These are phyloP conservation scores for Chaetomiaceae sp. DNA, from an alignment of 2,329 filamentous ascomycete genomes.

Conservation along the genomic window DNA sequence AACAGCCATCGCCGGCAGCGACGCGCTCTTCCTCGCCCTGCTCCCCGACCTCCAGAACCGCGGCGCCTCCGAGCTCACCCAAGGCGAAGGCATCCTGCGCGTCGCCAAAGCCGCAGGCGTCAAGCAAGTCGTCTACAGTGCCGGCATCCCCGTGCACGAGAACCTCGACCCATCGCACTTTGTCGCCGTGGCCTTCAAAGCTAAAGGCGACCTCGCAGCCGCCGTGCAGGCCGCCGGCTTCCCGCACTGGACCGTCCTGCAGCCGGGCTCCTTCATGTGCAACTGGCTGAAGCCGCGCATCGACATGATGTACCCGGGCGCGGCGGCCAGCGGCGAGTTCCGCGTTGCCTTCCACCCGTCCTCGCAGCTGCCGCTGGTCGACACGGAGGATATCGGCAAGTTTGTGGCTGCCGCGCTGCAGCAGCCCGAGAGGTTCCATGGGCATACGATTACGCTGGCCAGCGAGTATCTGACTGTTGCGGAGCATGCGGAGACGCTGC, in stretches of 20 bases:
- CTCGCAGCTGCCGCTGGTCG: constrained; percentile 38
- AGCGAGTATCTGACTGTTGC: constrained; percentile 8
- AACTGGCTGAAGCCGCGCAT: constrained; percentile 42
- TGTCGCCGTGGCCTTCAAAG: not conserved
- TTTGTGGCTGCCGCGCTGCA: constrained; percentile 39
- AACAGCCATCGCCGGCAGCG: constrained; percentile 27
- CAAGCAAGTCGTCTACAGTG: constrained; percentile 34
- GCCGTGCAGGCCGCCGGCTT: constrained; percentile 33
- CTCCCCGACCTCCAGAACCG: constrained; percentile 29
- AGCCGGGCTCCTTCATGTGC: constrained; percentile 45
- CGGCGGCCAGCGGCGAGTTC: constrained; percentile 35
- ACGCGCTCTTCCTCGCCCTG: constrained; percentile 31
- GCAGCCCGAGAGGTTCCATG: constrained; percentile 13
- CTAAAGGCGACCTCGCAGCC: constrained; percentile 39
- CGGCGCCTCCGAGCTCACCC: constrained; percentile 24
- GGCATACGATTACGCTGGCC: constrained; percentile 6
- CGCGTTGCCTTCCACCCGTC: constrained; percentile 31
- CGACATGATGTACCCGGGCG: constrained; percentile 32
- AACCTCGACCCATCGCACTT: constrained; percentile 2
- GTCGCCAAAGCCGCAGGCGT: constrained; percentile 34
- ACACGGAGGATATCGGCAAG: constrained; percentile 41
- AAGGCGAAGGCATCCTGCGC: constrained; percentile 29
- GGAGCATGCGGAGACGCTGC: not conserved
- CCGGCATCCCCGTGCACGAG: constrained; percentile 23
- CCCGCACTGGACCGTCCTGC: constrained; percentile 42